A percentile compares a stretch with the other conserved stretches of the same genome.
Evolutionary conservation across 1,139 yeast genomes (phyloP).

Genomic region (Blastobotrys apis): DNA sequence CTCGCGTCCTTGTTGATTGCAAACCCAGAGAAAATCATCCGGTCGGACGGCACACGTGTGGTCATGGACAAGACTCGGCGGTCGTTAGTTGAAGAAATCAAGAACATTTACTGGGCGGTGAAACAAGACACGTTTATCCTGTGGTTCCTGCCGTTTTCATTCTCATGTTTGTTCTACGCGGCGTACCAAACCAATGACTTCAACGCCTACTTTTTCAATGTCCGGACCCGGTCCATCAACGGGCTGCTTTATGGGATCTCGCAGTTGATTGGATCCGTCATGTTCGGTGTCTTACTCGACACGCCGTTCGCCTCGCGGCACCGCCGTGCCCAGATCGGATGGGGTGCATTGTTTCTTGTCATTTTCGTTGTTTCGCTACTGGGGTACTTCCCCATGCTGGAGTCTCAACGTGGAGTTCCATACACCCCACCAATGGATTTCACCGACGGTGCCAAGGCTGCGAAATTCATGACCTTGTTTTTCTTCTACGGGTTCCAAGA

Average conservation of each 20-base stretch:
- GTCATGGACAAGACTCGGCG: not conserved
- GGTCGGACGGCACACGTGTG: slow-evolving; percentile 33
- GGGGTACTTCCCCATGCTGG: slow-evolving; percentile 54
- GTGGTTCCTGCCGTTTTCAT: slow-evolving; percentile 42
- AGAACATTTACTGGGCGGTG: slow-evolving; percentile 38
- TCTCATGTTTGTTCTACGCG: slow-evolving; percentile 47
- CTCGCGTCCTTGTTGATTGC: slow-evolving; percentile 39
- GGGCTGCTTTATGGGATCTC: slow-evolving; percentile 52
- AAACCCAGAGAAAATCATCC: slow-evolving; percentile 43
- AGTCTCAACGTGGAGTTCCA: slow-evolving; percentile 47
- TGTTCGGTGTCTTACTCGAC: slow-evolving; percentile 47
- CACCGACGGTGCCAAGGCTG: slow-evolving; percentile 37
- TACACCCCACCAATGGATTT: slow-evolving; percentile 41
- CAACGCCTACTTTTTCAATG: slow-evolving; percentile 49
- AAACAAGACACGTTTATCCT: slow-evolving; percentile 35
- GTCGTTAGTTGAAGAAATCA: slow-evolving; percentile 41
- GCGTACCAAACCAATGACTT: slow-evolving; percentile 45
- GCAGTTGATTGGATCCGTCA: slow-evolving; percentile 52
- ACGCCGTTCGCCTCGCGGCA: slow-evolving; percentile 40
- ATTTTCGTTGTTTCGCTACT: slow-evolving; percentile 43
- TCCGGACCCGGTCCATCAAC: slow-evolving; percentile 52
- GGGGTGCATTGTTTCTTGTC: slow-evolving; percentile 39
- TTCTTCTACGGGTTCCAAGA: slow-evolving; percentile 53
- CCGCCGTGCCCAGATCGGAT: slow-evolving; percentile 47
- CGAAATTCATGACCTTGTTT: slow-evolving; percentile 54